Conservation (phyloP, 306 rosid genomes). For the Trichosanthes cucumerina region DNA sequence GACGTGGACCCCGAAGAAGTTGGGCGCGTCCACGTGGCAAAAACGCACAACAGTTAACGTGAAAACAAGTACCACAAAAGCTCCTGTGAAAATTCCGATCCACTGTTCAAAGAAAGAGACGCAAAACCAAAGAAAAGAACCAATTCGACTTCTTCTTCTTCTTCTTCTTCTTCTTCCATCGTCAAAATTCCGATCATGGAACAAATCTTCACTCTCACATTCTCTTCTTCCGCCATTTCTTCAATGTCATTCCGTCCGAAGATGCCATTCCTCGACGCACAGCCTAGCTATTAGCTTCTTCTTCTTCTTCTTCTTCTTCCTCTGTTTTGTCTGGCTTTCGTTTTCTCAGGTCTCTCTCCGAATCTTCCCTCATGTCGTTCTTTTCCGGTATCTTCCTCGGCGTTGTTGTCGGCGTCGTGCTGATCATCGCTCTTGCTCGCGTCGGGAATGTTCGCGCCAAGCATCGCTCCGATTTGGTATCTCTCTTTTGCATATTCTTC, state of each 20-base stretch:
- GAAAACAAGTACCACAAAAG: not conserved
- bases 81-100: not conserved
- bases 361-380: constrained; percentile 5
- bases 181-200: not conserved
- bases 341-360: not conserved
- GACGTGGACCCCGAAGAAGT: not conserved
- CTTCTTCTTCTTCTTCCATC: not conserved
- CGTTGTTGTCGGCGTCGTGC: constrained; percentile 45
- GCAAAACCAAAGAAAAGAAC: constrained; percentile 3
- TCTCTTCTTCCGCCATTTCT: not conserved
- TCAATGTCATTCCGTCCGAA: not conserved
- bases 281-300: not conserved
- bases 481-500: not conserved
- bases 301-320: not conserved
- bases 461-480: constrained; percentile 65
- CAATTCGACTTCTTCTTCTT: not conserved
- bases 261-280: not conserved
- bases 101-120: not conserved
- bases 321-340: not conserved
- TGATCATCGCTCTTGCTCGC: constrained; percentile 56
- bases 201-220: not conserved
- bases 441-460: constrained; percentile 42
- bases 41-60: not conserved
- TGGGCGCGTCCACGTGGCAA: not conserved
- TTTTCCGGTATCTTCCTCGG: constrained; percentile 48